Evolutionary conservation across 2,329 filamentous ascomycete genomes (phyloP).

Genomic region (Xylaria sp.): DNA sequence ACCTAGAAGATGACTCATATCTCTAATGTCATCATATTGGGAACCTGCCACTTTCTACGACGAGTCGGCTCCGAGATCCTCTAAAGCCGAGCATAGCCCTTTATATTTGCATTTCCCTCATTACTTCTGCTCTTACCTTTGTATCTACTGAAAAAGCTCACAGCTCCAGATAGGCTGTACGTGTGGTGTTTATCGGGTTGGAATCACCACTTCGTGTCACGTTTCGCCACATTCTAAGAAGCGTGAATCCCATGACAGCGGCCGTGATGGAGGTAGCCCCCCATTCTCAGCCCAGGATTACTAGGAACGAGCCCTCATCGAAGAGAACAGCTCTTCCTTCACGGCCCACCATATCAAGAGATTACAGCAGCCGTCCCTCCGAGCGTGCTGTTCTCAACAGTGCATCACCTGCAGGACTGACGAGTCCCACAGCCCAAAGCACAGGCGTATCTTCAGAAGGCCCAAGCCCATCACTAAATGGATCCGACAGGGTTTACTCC

Average conservation of each 20-base stretch:
- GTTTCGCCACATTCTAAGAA: constrained; percentile 7
- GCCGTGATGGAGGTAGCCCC: constrained; percentile 43
- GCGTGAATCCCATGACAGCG: constrained; percentile 27
- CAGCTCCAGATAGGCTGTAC: constrained; percentile 9
- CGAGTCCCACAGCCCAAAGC: constrained; percentile 44
- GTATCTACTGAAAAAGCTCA: constrained; percentile 13
- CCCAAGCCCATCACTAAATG: constrained; percentile 45
- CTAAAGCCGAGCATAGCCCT: constrained; percentile 15
- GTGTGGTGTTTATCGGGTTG: background rate
- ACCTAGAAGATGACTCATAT: background rate
- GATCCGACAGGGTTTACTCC: constrained; percentile 45
- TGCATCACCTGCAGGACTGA: constrained; percentile 40
- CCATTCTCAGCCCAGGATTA: constrained; percentile 36
- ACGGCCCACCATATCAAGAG: constrained; percentile 44
- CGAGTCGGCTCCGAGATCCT: constrained; percentile 18
- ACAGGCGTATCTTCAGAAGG: constrained; percentile 43
- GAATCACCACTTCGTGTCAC: constrained; percentile 3
- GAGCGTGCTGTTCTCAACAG: constrained; percentile 38
- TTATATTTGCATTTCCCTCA: background rate
- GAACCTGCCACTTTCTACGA: background rate
- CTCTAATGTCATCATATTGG: background rate
- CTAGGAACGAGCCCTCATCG: constrained; percentile 41
- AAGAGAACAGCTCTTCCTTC: constrained; percentile 47
- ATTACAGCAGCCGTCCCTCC: constrained; percentile 39
- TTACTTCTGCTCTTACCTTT: background rate